A percentile compares a stretch with the other conserved stretches of the same genome.
These are phyloP conservation scores for Fusarium sp. DNA, from an alignment of 2,329 filamentous ascomycete species.

Conservation along the genomic window DNA sequence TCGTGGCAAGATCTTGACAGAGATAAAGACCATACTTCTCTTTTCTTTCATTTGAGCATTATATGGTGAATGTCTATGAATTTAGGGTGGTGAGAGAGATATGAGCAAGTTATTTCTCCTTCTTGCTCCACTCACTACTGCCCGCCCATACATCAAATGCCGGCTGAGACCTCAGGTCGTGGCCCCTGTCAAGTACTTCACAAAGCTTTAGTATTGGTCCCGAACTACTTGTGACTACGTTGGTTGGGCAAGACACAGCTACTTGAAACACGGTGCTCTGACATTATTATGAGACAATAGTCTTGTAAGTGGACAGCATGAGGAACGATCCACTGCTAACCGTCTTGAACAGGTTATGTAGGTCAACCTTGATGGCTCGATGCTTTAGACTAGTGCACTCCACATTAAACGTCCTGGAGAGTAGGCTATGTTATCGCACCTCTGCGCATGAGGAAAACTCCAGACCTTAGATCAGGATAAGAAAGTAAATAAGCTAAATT, in stretches of 20 bases:
- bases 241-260: background rate
- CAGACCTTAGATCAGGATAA: background rate
- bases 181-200: conserved; percentile 3
- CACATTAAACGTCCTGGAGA: background rate
- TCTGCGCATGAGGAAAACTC: background rate
- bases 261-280: background rate
- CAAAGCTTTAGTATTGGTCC: background rate
- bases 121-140: conserved; percentile 11
- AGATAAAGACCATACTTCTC: background rate
- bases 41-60: background rate
- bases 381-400: background rate
- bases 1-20: conserved; percentile 18
- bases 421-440: background rate
- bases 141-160: background rate
- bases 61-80: background rate
- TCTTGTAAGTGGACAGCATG: background rate
- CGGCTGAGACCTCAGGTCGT: background rate
- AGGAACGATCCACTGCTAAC: background rate
- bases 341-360: background rate
- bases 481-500: background rate
- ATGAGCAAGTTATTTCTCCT: conserved; percentile 36
- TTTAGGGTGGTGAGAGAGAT: conserved; percentile 19
- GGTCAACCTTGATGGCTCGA: background rate
- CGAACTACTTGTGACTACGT: background rate
- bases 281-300: background rate